Conservation (phyloP, 192 early-diverging fungal species). For the Rhizophagus sp. region DNA sequence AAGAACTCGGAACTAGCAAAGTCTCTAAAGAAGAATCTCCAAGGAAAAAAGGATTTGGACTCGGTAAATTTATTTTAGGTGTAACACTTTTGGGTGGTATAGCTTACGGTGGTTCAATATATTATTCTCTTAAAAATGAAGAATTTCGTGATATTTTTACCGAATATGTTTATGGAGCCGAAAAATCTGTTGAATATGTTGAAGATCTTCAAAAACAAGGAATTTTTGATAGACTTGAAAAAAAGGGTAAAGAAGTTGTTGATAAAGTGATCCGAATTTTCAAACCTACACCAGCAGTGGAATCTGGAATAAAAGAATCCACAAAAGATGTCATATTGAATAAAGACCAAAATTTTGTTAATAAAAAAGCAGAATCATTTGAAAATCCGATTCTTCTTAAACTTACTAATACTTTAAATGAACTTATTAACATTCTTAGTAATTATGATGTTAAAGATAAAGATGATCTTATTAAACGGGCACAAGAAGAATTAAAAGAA, state of each 20-base stretch:
- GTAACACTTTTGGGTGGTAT: conserved; percentile 37
- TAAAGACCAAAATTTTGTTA: background rate
- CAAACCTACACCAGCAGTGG: background rate
- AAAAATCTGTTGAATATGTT: conserved; percentile 52
- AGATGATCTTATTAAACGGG: background rate
- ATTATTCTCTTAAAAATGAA: conserved; percentile 52
- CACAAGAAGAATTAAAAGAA: background rate
- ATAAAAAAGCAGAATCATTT: background rate
- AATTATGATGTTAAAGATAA: background rate
- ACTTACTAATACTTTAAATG: background rate
- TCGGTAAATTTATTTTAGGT: conserved; percentile 6
- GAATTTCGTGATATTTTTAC: conserved; percentile 62
- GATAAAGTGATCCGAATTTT: background rate
- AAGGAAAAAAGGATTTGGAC: conserved; percentile 13
- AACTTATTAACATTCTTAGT: conserved; percentile 5
- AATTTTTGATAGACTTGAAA: conserved; percentile 29
- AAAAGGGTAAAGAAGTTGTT: background rate
- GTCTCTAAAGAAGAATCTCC: background rate
- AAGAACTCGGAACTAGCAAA: background rate
- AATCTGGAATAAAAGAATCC: too few species aligned
- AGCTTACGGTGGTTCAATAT: conserved; percentile 52
- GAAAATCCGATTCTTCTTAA: conserved; percentile 7
- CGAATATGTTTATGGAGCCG: conserved; percentile 58
- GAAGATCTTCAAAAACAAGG: conserved; percentile 51
- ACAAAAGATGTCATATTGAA: background rate